Evolutionary conservation across 108 stramenopile genomes (phyloP).

Genomic region (Skeletonema grethae): DNA sequence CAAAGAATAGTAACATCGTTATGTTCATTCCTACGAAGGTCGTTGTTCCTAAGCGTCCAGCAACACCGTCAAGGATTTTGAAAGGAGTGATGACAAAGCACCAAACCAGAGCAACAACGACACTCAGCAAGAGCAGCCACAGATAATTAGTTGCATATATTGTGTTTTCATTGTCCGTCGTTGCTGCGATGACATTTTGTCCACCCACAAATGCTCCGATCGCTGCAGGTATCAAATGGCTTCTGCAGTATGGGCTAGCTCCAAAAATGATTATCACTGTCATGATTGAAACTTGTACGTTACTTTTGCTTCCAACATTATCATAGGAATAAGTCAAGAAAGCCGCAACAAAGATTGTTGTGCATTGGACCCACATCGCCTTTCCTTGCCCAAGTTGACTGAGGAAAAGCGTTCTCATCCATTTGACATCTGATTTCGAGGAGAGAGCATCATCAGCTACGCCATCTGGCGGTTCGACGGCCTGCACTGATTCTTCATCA

Average conservation of each 20-base stretch:
- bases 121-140: constrained; percentile 43
- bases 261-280: constrained; percentile 50
- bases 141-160: constrained; percentile 20
- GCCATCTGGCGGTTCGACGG: not conserved
- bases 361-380: constrained; percentile 39
- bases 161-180: constrained; percentile 6
- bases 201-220: constrained; percentile 59
- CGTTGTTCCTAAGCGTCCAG: constrained; percentile 52
- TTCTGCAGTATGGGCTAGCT: constrained; percentile 31
- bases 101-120: constrained; percentile 39
- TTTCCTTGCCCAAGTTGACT: constrained; percentile 26
- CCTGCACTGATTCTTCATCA: not conserved
- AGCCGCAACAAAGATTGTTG: constrained; percentile 38
- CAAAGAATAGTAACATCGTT: constrained; percentile 34
- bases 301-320: constrained; percentile 26
- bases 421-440: not conserved
- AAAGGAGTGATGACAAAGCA: constrained; percentile 15
- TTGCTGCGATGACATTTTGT: constrained; percentile 53
- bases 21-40: constrained; percentile 60
- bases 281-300: constrained; percentile 59
- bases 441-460: not conserved
- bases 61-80: constrained; percentile 43
- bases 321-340: constrained; percentile 41
- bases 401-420: constrained; percentile 2
- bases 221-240: constrained; percentile 40